Evolutionary conservation across 306 rosid genomes (phyloP).

Genomic region (Adenanthera pavonina): DNA sequence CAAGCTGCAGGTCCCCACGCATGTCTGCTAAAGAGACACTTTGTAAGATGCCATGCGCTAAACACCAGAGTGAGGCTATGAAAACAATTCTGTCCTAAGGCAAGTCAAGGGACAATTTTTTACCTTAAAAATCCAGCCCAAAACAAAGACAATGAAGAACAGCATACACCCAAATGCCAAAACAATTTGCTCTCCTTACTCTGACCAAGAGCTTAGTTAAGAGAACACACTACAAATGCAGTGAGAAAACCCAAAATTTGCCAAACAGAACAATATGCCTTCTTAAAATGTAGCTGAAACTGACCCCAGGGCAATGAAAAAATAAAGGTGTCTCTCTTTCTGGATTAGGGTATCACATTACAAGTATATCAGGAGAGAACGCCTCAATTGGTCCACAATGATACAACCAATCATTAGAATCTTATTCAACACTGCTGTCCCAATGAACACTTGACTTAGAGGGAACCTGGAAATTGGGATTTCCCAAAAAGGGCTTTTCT

Average conservation of each 20-base stretch:
- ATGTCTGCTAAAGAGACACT: neutral
- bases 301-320: neutral
- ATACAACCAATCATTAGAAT: neutral
- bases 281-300: neutral
- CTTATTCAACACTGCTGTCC: neutral
- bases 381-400: neutral
- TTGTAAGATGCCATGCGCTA: neutral
- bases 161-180: neutral
- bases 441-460: neutral
- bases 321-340: constrained; percentile 5
- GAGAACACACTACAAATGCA: neutral
- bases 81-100: neutral
- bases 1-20: neutral
- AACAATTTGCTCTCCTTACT: neutral
- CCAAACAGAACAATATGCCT: neutral
- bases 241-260: neutral
- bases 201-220: neutral
- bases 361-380: neutral
- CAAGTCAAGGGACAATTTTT: neutral
- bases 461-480: neutral
- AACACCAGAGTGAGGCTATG: neutral
- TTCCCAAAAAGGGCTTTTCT: neutral
- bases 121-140: neutral
- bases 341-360: constrained; percentile 1
- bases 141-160: neutral